Conservation (phyloP, 345 rosid genomes). For the Ailanthus altissimus region DNA sequence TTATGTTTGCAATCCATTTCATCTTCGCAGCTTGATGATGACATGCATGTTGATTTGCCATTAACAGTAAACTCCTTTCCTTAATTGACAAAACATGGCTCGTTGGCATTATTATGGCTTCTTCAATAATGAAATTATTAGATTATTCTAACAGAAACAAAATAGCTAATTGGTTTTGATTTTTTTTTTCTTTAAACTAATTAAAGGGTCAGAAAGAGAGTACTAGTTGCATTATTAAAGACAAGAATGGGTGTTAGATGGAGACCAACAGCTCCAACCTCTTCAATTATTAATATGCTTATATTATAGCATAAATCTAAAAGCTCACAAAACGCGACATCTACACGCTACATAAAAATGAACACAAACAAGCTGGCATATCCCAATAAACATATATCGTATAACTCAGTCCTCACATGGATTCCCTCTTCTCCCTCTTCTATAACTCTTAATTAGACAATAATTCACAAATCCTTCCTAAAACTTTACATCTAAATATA, state of each 20-base stretch:
- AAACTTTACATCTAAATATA: conserved; percentile 1
- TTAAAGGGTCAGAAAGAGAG: neutral
- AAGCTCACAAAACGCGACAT: conserved; percentile 38
- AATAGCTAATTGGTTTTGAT: neutral
- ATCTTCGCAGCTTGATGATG: neutral
- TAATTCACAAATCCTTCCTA: conserved; percentile 4
- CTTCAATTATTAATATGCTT: neutral
- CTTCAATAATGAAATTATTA: neutral
- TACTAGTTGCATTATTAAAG: conserved; percentile 5
- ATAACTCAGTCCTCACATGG: conserved; percentile 56
- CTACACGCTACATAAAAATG: conserved; percentile 33
- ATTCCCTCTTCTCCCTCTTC: conserved; percentile 34
- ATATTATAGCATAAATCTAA: conserved; percentile 19
- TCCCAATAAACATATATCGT: conserved; percentile 20
- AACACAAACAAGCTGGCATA: conserved; percentile 34
- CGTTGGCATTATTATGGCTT: neutral
- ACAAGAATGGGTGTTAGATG: neutral
- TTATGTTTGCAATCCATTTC: neutral
- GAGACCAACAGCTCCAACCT: conserved; percentile 7
- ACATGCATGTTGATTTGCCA: conserved; percentile 4
- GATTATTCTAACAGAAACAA: neutral
- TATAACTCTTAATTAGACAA: conserved; percentile 11
- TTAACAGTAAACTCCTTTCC: neutral
- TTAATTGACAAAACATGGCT: conserved; percentile 11
- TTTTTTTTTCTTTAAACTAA: neutral